A percentile compares a stretch with the other conserved stretches of the same genome.
Evolutionary conservation across 2,329 filamentous ascomycete genomes (phyloP).

Genomic region (Curvularia eragrostidis): DNA sequence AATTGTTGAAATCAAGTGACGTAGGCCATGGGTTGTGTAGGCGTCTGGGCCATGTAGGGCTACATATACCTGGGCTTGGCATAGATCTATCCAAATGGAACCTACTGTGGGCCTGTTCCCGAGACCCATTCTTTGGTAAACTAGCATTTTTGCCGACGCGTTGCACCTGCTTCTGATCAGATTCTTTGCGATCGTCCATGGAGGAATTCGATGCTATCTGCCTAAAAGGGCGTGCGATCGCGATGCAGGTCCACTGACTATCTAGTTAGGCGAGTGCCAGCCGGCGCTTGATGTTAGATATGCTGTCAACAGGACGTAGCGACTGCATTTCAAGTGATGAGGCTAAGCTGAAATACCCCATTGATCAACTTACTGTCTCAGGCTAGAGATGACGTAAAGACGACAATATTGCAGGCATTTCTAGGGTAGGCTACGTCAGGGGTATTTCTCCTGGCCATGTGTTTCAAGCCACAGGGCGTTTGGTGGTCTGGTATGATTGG

Average conservation of each 20-base stretch:
- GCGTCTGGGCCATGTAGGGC: background rate
- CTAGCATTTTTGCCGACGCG: background rate
- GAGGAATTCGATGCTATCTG: background rate
- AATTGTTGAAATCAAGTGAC: background rate
- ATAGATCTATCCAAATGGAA: conserved; percentile 4
- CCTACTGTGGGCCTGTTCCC: conserved; percentile 2
- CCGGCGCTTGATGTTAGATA: conserved; percentile 4
- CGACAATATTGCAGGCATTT: background rate
- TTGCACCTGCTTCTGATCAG: conserved; percentile 3
- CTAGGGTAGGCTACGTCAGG: background rate
- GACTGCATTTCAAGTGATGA: conserved; percentile 15
- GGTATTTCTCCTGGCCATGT: conserved; percentile 3
- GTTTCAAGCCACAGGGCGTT: background rate
- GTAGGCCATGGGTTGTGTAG: conserved; percentile 1
- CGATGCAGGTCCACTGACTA: background rate
- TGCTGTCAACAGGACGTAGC: conserved; percentile 26
- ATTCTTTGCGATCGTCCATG: conserved; percentile 5
- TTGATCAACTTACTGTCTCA: conserved; percentile 13
- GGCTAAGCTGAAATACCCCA: conserved; percentile 3
- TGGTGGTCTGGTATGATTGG: background rate
- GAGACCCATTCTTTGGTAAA: conserved; percentile 2
- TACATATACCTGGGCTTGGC: conserved; percentile 14
- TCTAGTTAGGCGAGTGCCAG: background rate
- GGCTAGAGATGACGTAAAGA: background rate
- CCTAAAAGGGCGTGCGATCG: conserved; percentile 1